Evolutionary conservation across 1,284 basidiomycete genomes (phyloP).

Genomic region (Rhodotorula sp.): DNA sequence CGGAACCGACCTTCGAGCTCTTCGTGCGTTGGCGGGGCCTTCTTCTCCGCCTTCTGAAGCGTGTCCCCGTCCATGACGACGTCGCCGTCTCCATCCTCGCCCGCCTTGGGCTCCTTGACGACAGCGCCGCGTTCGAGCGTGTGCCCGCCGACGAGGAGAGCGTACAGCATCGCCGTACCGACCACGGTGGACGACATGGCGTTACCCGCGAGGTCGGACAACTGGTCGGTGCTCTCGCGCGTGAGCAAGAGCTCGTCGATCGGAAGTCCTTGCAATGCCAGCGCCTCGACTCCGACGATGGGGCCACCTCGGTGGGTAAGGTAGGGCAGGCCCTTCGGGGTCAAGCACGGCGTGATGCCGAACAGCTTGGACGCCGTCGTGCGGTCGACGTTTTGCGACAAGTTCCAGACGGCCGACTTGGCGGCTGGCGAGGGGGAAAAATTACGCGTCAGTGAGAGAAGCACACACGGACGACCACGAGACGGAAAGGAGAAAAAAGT

Average conservation of each 20-base stretch:
- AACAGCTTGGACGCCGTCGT: slow-evolving; percentile 25
- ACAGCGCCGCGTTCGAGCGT: slow-evolving; percentile 60
- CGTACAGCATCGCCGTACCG: slow-evolving; percentile 81
- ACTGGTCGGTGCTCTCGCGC: slow-evolving; percentile 86
- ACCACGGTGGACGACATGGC: slow-evolving; percentile 97
- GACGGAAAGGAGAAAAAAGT: background rate
- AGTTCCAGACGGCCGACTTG: slow-evolving; percentile 74
- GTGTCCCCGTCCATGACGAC: slow-evolving; percentile 40
- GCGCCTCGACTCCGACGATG: slow-evolving; percentile 85
- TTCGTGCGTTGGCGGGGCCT: slow-evolving; percentile 55
- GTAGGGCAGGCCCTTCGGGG: slow-evolving; percentile 61
- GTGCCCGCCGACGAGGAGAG: slow-evolving; percentile 65
- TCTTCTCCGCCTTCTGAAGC: slow-evolving; percentile 8
- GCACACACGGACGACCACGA: background rate
- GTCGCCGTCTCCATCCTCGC: slow-evolving; percentile 53
- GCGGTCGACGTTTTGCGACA: slow-evolving; percentile 85
- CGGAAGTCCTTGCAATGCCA: slow-evolving; percentile 89
- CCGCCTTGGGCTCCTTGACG: slow-evolving; percentile 49
- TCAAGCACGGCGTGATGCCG: slow-evolving; percentile 66
- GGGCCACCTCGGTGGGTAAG: slow-evolving; percentile 95
- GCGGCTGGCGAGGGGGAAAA: slow-evolving; percentile 6
- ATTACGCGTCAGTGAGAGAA: background rate
- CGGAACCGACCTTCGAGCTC: slow-evolving; percentile 62
- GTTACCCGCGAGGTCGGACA: slow-evolving; percentile 91
- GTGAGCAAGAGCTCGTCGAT: slow-evolving; percentile 87